phyloP scores from a whole-genome alignment of 176 grass and related monocot species.

The Oryza nivara region DNA sequence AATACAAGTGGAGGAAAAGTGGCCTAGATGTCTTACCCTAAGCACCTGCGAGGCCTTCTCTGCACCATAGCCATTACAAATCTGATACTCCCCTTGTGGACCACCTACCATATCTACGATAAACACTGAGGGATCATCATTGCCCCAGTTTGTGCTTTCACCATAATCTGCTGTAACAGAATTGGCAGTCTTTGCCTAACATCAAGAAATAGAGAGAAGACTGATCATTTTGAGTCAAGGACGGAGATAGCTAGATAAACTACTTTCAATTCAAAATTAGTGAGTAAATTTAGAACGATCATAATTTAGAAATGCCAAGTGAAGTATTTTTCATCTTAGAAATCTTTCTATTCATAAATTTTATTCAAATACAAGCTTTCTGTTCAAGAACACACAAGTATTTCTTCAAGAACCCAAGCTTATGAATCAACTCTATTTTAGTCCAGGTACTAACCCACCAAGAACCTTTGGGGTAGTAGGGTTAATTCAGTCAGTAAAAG shows the following conservation, averaged over 20 bases:
- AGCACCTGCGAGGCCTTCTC: conserved; percentile 44
- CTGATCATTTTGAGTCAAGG: no score
- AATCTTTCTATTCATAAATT: neutral
- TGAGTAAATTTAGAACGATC: neutral
- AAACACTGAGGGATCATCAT: conserved; percentile 72
- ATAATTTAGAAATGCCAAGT: neutral
- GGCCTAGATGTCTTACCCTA: conserved; percentile 26
- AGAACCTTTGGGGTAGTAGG: no score
- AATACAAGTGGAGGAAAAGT: neutral
- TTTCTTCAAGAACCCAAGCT: neutral
- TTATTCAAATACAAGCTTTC: neutral
- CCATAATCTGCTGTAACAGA: conserved; percentile 54
- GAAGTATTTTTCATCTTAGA: neutral
- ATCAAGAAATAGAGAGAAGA: neutral
- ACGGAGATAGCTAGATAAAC: no score
- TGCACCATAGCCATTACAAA: conserved; percentile 70
- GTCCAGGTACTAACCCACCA: no score
- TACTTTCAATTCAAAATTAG: neutral
- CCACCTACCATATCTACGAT: conserved; percentile 9
- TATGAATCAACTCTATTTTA: no score
- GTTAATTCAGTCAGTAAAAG: no score
- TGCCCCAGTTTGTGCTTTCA: conserved; percentile 55
- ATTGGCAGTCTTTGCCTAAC: conserved; percentile 41
- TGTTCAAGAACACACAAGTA: neutral
- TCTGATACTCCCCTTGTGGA: conserved; percentile 66